Base-by-base conservation (phyloP, 179 eudicot genomes). In the Sideroxylon spinosum region DNA sequence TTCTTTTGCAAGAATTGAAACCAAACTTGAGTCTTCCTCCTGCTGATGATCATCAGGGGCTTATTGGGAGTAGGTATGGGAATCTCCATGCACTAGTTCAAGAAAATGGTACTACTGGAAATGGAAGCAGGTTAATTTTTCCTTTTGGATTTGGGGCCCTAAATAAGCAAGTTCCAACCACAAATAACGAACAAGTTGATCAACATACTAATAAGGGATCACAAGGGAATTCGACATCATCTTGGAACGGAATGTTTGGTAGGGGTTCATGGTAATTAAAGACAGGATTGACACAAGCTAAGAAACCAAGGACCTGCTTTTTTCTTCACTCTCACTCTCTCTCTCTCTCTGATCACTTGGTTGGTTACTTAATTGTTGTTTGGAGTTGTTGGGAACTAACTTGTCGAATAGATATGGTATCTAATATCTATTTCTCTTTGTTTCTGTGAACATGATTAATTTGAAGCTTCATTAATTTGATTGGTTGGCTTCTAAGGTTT, bases 221-320 rank as follows among this genome's bases (percentile, higher is more conserved):
- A 37, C 65, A 79, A 50, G 81, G 80, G 77, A 79, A 81, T 81
- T 67, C 87, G 62, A 75, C 65, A 83, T 90, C 88, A 14, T 91
- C 83, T 77, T 91, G 93, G 93, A 91, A 83, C 81, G 91, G 92
- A 76, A 87, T 87, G 89, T 81, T 90, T 72, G 92, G 96, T 78
- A 93, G 93, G 81, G 91, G 92, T 59, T 78, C 90, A 55, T 89
- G 90, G 90, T 88, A 79, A 84, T 63, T 49, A 25, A 14, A 63
- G 66, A 13, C 52, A 23, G 6, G 17, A 23, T 50, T 22, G 4
- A 22, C 28, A 68, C 28, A 13, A 69, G 73, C 12, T 74, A 74
- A 57, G 46, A 48, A 23, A 68, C 25, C 23, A 29, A 28, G 61
- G 22, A 9, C 17, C 25, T 53, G 32, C 37, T 8, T 55, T 26